phyloP scores from a whole-genome alignment of 495 filamentous ascomycete species.

The Pyronema omphalodes region DNA sequence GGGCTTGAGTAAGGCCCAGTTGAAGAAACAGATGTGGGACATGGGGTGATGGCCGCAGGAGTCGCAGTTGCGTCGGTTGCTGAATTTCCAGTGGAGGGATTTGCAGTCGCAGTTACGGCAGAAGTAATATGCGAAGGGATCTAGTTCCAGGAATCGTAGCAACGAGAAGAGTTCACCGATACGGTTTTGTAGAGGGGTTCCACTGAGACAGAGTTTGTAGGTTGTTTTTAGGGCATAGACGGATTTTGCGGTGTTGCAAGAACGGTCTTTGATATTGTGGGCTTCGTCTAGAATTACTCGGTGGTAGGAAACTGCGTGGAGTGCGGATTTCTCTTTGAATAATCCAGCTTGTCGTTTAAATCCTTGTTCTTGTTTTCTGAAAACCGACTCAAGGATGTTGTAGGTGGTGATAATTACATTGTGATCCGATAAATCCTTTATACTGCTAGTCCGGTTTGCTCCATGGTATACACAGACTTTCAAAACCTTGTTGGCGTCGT shows the following conservation, averaged over 20 bases:
- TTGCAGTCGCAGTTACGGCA: constrained; percentile 70
- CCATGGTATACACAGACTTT: constrained; percentile 82
- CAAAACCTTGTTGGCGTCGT: constrained; percentile 63
- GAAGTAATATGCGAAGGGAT: constrained; percentile 80
- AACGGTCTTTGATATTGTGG: constrained; percentile 64
- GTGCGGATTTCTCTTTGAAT: constrained; percentile 66
- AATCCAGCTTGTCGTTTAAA: constrained; percentile 58
- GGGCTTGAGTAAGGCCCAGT: constrained; percentile 81
- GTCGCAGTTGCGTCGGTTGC: constrained; percentile 12
- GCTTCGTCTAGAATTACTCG: constrained; percentile 90
- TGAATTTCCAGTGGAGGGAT: constrained; percentile 63
- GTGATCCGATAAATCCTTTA: constrained; percentile 57
- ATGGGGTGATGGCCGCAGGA: constrained; percentile 39
- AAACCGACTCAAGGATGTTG: constrained; percentile 76
- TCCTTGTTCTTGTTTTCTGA: constrained; percentile 82
- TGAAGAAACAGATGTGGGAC: constrained; percentile 85
- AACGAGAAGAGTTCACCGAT: constrained; percentile 96
- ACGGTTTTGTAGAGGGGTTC: constrained; percentile 86
- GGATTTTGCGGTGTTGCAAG: constrained; percentile 28
- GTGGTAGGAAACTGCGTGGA: constrained; percentile 76
- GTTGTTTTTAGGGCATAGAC: constrained; percentile 48
- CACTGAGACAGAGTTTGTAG: constrained; percentile 88
- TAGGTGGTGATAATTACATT: constrained; percentile 96
- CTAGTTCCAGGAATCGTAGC: constrained; percentile 70
- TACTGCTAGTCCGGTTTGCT: constrained; percentile 58